Base-by-base conservation (phyloP, 345 rosid genomes). In the Eucalyptus coolabah region DNA sequence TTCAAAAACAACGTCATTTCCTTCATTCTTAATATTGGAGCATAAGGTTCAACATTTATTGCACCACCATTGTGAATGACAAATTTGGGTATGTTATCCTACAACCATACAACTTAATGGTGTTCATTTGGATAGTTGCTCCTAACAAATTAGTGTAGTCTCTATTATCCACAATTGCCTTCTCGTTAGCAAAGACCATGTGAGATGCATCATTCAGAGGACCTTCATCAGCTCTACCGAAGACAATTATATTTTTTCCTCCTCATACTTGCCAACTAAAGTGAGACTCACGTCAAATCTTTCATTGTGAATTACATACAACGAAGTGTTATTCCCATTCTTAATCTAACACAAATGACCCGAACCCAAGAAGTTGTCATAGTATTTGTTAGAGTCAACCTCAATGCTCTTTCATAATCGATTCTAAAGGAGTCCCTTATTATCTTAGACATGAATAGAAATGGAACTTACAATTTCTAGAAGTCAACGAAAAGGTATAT, bases 401-500 rank as follows among this genome's bases (percentile, higher is more conserved):
- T 86, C 87, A 92, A 82, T 80, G 86, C 65, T 50, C 80, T 37
- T 82, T 72, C 85, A 34, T 87, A 88, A 91, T 90, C 87, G 50
- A 4, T 49, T 49, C 50, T 49, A 49, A 49, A 49, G 14, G 15
- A 49, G 50, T 12, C 1, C 50, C 50, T 12, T 49, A 49, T 49
- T 49, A 4, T 49, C 14, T 4, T 49, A 12, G 15, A 49, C 5
- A 49, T 49, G 50, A 12, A 0, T 12, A 49, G 0, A 49, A 49
- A 49, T 49, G 50, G 50, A 49, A 49, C 50, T 49, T 49, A 12
- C 50, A 49, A 50, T 1, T 50, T 65, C 92, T 87, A 91, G 94
- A 90, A 95, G 92, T 30, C 77, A 91, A 86, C 91, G 94, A 88
- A 93, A 67, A 93, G 50, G 93, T 89, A 60, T 89, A 87, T 92